phyloP scores from a whole-genome alignment of 2,329 filamentous ascomycete genomes.

The Lasiodiplodia hormozganensis region DNA sequence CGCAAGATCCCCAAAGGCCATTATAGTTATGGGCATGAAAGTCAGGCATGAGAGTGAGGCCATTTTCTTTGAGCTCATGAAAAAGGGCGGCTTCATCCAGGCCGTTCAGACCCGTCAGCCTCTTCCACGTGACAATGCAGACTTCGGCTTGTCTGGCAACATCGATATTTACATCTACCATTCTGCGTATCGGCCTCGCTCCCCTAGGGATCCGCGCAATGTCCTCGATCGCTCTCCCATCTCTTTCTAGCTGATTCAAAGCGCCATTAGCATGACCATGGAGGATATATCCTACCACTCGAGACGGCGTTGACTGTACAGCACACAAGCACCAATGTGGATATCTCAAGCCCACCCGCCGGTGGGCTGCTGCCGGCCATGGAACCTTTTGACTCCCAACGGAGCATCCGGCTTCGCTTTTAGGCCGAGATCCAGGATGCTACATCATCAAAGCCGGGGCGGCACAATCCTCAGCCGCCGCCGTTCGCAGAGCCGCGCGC shows the following conservation, averaged over 20 bases:
- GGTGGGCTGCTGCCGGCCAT: neutral
- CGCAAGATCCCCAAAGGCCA: slow-evolving; percentile 54
- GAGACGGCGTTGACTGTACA: neutral
- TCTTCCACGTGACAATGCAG: slow-evolving; percentile 8
- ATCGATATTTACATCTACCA: slow-evolving; percentile 29
- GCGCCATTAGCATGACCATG: neutral
- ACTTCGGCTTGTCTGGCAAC: slow-evolving; percentile 19
- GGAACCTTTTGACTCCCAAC: neutral
- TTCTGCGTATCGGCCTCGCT: neutral
- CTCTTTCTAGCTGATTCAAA: slow-evolving; percentile 2
- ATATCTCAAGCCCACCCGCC: neutral
- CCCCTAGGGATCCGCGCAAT: neutral
- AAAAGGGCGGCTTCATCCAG: slow-evolving; percentile 37
- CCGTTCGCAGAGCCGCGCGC: neutral
- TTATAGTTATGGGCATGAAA: slow-evolving; percentile 70
- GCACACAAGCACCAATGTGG: neutral
- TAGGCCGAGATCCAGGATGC: slow-evolving; percentile 20
- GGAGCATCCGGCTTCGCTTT: slow-evolving; percentile 23
- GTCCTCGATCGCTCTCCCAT: neutral
- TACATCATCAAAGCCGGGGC: neutral
- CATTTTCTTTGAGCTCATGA: slow-evolving; percentile 67
- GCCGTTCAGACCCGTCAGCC: slow-evolving; percentile 1
- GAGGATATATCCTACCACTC: neutral
- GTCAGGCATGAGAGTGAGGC: slow-evolving; percentile 70
- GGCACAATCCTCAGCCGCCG: neutral